Conservation (phyloP, 257 asterid genomes). For the Solanum neorickii region DNA sequence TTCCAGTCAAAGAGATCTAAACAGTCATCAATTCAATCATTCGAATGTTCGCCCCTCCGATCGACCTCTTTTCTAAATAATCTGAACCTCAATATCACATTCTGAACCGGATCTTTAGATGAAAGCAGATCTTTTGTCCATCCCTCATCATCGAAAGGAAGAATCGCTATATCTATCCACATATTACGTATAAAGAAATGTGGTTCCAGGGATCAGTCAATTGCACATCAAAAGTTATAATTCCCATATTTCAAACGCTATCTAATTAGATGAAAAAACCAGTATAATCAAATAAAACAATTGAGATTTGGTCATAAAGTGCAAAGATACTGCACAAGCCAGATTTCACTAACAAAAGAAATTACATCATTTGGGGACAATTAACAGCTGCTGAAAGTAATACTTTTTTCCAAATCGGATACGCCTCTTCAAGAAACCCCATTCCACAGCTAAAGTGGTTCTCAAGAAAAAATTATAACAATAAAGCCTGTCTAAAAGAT, state of each 20-base stretch:
- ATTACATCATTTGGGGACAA: not conserved
- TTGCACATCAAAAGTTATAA: slow-evolving; percentile 47
- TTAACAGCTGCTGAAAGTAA: not conserved
- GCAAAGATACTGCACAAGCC: not conserved
- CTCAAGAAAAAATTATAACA: not conserved
- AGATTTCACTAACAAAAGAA: not conserved
- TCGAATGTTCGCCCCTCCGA: not conserved
- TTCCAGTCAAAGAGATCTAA: not conserved
- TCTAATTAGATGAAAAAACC: not conserved
- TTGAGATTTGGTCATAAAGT: not conserved
- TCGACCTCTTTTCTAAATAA: not conserved
- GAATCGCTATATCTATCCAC: not conserved
- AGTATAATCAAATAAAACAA: not conserved
- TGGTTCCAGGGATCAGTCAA: not conserved
- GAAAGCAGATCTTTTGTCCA: not conserved
- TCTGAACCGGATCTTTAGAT: not conserved
- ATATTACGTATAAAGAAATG: not conserved
- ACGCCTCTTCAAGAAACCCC: not conserved
- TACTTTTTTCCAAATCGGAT: not conserved
- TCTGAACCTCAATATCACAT: not conserved
- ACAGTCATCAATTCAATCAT: not conserved
- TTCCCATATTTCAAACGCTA: slow-evolving; percentile 70
- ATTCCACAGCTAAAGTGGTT: not conserved
- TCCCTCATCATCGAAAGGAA: not conserved
- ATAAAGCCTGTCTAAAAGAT: not conserved